Evolutionary conservation across 768 basidiomycete genomes (phyloP), one percentile per base, ranked within the genome.

Genomic region (Tricholoma flavovirens): DNA sequence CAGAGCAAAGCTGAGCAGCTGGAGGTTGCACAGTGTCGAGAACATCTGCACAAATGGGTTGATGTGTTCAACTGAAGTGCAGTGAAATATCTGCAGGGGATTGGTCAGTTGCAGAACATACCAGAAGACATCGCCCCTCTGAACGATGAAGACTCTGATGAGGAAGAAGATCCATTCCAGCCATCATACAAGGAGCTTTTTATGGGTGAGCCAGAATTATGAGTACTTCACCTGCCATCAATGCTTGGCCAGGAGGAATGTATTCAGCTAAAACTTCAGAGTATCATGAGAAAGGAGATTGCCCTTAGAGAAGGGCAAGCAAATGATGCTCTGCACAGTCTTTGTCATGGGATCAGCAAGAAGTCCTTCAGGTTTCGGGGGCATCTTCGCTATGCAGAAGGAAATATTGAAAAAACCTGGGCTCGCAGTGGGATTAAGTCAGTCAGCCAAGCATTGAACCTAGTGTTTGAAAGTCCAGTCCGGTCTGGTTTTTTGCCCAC

Each of bases 241-340:
- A 33, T 10, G 2, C 29, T 50, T 21, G 49, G 49, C 3, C 3
- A n/a, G 5, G 17, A 32, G 29, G 5, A n/a, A 15, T 50, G 49
- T 36, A 3, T 19, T 10, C 12, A 17, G 7, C n/a, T 50, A 8
- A 36, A 22, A 5, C 21, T 55, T 5, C 8, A 15, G 14, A 14
- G 19, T 14, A 11, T 62, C 3, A 50, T 51, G 14, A 15, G 49
- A 9, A 49, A 56, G 43, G 62, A 64, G 33, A 29, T 49, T 14
- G 11, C 51, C n/a, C 55, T 62, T 2, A 0, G 36, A 2, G 32
- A 56, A 42, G 55, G 56, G 3, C 56, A 62, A n/a, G 63, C 61
- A 8, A 64, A 64, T 51, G 61, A 64, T 30, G 45, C 56, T 10
- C 55, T 64, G 8, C 51, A 64, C 1, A 42, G 38, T 1, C 17